Evolutionary conservation across 176 grass and related monocot genomes (phyloP).

Genomic region (Triticum dicoccoides): DNA sequence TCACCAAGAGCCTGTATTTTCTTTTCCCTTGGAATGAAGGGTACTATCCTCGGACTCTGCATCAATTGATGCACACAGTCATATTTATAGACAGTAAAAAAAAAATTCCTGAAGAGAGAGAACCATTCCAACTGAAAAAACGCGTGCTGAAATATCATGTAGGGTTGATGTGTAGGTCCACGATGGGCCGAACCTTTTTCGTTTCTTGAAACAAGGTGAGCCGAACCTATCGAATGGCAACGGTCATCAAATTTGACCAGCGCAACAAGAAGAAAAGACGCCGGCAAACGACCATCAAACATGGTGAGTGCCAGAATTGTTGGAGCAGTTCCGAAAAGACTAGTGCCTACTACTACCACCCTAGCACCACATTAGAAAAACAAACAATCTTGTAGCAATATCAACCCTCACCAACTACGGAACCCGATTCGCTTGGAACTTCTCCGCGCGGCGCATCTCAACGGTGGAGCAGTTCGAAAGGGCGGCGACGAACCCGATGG

Average conservation of each 20-base stretch:
- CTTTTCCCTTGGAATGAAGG: too few relatives aligned
- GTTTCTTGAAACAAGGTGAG: neutral
- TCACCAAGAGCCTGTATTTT: too few relatives aligned
- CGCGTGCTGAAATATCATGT: too few relatives aligned
- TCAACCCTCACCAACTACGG: neutral
- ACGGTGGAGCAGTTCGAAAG: slow-evolving; percentile 21
- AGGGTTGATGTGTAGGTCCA: too few relatives aligned
- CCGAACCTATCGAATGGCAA: neutral
- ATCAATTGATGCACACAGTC: too few relatives aligned
- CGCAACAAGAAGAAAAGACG: neutral
- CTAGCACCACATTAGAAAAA: neutral
- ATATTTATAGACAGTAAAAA: too few relatives aligned
- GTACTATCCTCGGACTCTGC: too few relatives aligned
- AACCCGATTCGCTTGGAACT: neutral
- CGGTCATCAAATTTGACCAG: slow-evolving; percentile 11
- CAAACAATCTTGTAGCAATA: neutral
- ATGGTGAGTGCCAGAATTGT: neutral
- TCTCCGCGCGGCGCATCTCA: neutral
- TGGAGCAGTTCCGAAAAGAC: neutral
- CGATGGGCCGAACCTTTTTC: too few relatives aligned
- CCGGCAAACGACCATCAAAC: neutral
- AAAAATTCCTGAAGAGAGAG: too few relatives aligned
- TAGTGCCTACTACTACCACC: neutral
- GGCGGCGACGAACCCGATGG: neutral
- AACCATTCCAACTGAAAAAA: too few relatives aligned